Percentiles rank a stretch among this genome's conserved stretches.
phyloP scores from a whole-genome alignment of 768 basidiomycete species.

The Naganishia kalamii region DNA sequence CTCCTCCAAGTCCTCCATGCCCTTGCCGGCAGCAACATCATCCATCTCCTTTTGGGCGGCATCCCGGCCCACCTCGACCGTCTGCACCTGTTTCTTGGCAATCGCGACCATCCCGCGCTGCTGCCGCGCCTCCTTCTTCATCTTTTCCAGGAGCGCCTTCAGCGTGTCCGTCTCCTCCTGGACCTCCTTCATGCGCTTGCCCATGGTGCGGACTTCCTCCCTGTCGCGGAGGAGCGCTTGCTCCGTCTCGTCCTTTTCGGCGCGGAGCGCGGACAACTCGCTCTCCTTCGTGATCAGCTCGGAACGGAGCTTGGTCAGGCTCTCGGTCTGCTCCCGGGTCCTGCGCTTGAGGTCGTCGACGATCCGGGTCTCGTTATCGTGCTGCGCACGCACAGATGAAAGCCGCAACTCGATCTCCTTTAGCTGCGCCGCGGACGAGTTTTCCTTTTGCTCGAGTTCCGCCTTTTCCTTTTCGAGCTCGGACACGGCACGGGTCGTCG shows the following conservation, averaged over 20 bases:
- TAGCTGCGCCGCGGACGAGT: constrained; percentile 66
- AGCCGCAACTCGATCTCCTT: constrained; percentile 76
- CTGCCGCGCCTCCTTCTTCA: constrained; percentile 88
- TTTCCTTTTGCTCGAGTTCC: constrained; percentile 60
- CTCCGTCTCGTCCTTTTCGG: constrained; percentile 88
- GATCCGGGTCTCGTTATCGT: constrained; percentile 73
- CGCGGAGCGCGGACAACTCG: constrained; percentile 76
- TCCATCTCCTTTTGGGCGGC: constrained; percentile 67
- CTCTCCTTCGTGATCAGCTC: constrained; percentile 86
- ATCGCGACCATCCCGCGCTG: constrained; percentile 93
- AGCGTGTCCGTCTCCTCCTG: constrained; percentile 64
- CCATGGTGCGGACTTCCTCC: constrained; percentile 81
- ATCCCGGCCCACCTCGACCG: constrained; percentile 70
- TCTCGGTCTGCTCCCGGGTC: constrained; percentile 59
- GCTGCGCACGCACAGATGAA: constrained; percentile 71
- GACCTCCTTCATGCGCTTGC: constrained; percentile 74
- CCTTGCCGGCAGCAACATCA: constrained; percentile 51
- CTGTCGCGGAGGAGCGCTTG: constrained; percentile 80
- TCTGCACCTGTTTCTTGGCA: constrained; percentile 82
- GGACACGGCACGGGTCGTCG: constrained; percentile 67
- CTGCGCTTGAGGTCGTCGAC: constrained; percentile 65
- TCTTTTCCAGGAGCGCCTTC: constrained; percentile 73
- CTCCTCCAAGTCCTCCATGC: constrained; percentile 48
- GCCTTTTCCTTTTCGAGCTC: constrained; percentile 61
- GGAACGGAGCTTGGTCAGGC: constrained; percentile 64